phyloP scores from a whole-genome alignment of 495 filamentous ascomycete genomes.

The Diplogelasinospora grovesii region DNA sequence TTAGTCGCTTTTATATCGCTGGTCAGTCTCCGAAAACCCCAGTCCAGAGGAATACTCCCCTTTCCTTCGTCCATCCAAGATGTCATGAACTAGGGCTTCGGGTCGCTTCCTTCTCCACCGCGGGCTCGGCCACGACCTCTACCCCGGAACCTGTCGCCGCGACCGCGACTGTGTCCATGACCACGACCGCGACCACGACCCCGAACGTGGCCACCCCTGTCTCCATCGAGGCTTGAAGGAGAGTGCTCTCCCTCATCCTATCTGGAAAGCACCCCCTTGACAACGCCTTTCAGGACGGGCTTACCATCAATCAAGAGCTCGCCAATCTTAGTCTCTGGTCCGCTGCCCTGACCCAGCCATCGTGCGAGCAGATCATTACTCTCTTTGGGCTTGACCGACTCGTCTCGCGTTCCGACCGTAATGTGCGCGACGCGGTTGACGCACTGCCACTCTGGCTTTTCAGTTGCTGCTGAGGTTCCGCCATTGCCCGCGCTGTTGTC shows the following conservation, averaged over 20 bases:
- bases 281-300: slow-evolving; percentile 31
- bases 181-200: slow-evolving; percentile 2
- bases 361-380: slow-evolving; percentile 73
- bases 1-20: too few relatives aligned
- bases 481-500: slow-evolving; percentile 30
- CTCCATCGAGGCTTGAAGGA: too few relatives aligned
- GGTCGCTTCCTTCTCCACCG: neutral
- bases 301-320: slow-evolving; percentile 44
- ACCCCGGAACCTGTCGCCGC: neutral
- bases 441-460: slow-evolving; percentile 50
- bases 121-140: neutral
- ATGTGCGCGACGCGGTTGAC: slow-evolving; percentile 79
- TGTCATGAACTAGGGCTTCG: too few relatives aligned
- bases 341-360: slow-evolving; percentile 53
- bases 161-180: neutral
- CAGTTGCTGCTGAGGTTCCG: neutral
- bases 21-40: too few relatives aligned
- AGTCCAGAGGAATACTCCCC: too few relatives aligned
- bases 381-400: slow-evolving; percentile 80
- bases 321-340: slow-evolving; percentile 36
- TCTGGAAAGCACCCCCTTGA: slow-evolving; percentile 38
- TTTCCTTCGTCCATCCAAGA: too few relatives aligned
- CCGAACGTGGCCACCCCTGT: neutral
- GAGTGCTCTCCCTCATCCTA: slow-evolving; percentile 21
- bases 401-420: slow-evolving; percentile 73